Percentiles rank a stretch among this genome's conserved stretches.
Conservation (phyloP, 768 basidiomycete genomes). For the Mycena filopes region DNA sequence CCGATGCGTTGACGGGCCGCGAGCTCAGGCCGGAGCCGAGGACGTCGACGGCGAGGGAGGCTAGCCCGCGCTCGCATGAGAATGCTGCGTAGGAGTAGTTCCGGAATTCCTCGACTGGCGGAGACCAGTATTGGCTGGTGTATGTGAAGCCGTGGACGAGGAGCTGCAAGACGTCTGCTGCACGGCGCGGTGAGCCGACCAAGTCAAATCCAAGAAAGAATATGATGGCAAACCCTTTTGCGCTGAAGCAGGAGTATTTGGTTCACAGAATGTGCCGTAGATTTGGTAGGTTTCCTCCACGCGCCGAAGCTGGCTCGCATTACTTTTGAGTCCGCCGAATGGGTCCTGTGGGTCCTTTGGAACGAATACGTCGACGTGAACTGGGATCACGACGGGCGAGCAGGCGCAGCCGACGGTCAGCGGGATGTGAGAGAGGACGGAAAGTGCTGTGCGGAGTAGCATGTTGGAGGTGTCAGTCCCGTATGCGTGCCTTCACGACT, state of each 20-base stretch:
- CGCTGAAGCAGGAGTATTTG: background rate
- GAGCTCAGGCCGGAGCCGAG: slow-evolving; percentile 9
- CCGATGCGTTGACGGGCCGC: slow-evolving; percentile 3
- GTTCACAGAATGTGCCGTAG: slow-evolving; percentile 1
- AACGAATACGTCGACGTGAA: slow-evolving; percentile 1
- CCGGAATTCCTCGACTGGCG: slow-evolving; percentile 5
- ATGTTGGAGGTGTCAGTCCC: no score
- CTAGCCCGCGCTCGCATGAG: background rate
- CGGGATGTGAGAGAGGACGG: no score
- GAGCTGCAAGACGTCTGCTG: slow-evolving; percentile 3
- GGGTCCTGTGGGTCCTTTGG: slow-evolving; percentile 4
- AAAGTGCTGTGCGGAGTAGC: no score
- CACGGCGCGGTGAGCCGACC: background rate
- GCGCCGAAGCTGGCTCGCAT: background rate
- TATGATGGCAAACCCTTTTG: background rate
- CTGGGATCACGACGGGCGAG: background rate
- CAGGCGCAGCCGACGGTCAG: no score
- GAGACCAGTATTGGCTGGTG: slow-evolving; percentile 9
- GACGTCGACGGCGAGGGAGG: slow-evolving; percentile 7
- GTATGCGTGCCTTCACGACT: no score
- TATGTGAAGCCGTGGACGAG: slow-evolving; percentile 11
- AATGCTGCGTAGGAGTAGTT: slow-evolving; percentile 18
- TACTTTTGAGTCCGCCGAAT: background rate
- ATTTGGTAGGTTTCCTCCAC: background rate
- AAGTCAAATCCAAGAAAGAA: background rate